These are phyloP conservation scores for Gossypium mustelinum DNA, from an alignment of 345 rosid genomes.

Conservation along the genomic window DNA sequence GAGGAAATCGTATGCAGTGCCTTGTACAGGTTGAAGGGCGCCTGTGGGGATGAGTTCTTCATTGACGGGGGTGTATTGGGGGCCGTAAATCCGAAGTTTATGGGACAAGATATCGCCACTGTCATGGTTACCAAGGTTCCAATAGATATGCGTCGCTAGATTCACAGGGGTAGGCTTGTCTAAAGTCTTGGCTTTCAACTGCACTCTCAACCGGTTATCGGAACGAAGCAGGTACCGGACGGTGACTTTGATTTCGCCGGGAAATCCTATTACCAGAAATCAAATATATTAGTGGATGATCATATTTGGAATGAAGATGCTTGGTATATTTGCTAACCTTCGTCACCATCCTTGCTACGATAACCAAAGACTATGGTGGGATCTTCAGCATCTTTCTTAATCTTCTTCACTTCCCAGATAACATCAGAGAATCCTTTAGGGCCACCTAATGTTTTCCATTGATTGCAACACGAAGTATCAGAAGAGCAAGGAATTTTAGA, in stretches of 20 bases:
- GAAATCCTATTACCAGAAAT: constrained; percentile 49
- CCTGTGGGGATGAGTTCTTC: constrained; percentile 76
- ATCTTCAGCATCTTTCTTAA: constrained; percentile 34
- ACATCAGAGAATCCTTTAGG: constrained; percentile 61
- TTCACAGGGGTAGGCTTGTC: constrained; percentile 67
- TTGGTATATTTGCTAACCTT: constrained; percentile 37
- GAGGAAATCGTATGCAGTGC: constrained; percentile 69
- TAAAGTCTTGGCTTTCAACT: constrained; percentile 53
- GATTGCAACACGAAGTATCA: not conserved
- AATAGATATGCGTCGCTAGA: constrained; percentile 71
- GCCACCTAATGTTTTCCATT: constrained; percentile 46
- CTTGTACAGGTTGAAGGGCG: constrained; percentile 28
- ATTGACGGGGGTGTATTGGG: constrained; percentile 59
- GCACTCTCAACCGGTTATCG: constrained; percentile 43
- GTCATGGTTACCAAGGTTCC: constrained; percentile 73
- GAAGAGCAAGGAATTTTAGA: not conserved
- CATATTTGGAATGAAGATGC: not conserved
- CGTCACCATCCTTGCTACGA: constrained; percentile 60
- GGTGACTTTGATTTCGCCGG: constrained; percentile 53
- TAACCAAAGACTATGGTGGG: constrained; percentile 45
- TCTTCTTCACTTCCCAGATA: constrained; percentile 50
- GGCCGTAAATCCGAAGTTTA: constrained; percentile 47
- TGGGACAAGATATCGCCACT: constrained; percentile 67
- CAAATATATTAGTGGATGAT: not conserved
- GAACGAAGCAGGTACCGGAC: constrained; percentile 61